Evolutionary conservation across 2,329 filamentous ascomycete genomes (phyloP).

Genomic region (Diplocarpon rosae): DNA sequence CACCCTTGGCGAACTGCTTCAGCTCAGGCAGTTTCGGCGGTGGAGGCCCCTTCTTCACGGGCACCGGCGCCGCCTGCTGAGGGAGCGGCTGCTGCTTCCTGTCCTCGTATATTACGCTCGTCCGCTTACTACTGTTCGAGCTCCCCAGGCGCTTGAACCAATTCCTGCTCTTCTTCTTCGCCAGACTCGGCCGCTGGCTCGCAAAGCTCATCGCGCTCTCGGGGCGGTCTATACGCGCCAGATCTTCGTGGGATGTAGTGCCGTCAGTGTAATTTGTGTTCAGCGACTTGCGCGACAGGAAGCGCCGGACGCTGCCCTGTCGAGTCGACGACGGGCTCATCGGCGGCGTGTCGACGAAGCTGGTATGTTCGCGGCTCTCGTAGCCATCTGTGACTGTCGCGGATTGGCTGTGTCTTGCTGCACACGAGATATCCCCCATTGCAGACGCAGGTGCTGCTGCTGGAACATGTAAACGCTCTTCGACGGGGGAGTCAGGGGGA

Average conservation of each 20-base stretch:
- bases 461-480: slow-evolving; percentile 13
- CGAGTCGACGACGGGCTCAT: slow-evolving; percentile 24
- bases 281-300: slow-evolving; percentile 28
- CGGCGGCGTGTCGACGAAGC: slow-evolving; percentile 12
- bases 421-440: not conserved
- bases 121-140: slow-evolving; percentile 13
- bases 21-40: slow-evolving; percentile 27
- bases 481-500: slow-evolving; percentile 26
- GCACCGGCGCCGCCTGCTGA: not conserved
- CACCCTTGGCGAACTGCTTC: slow-evolving; percentile 22
- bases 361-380: slow-evolving; percentile 15
- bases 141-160: slow-evolving; percentile 26
- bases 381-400: slow-evolving; percentile 8
- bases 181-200: slow-evolving; percentile 14
- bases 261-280: slow-evolving; percentile 26
- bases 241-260: slow-evolving; percentile 22
- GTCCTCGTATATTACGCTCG: slow-evolving; percentile 22
- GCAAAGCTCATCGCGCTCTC: slow-evolving; percentile 24
- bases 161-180: slow-evolving; percentile 22
- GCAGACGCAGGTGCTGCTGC: slow-evolving; percentile 4
- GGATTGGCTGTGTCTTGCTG: slow-evolving; percentile 4
- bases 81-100: slow-evolving; percentile 7
- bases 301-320: slow-evolving; percentile 29
- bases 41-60: slow-evolving; percentile 20
- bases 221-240: slow-evolving; percentile 19